These are phyloP conservation scores for Phytophthora melonis DNA, from an alignment of 352 stramenopile genomes.

Conservation along the genomic window DNA sequence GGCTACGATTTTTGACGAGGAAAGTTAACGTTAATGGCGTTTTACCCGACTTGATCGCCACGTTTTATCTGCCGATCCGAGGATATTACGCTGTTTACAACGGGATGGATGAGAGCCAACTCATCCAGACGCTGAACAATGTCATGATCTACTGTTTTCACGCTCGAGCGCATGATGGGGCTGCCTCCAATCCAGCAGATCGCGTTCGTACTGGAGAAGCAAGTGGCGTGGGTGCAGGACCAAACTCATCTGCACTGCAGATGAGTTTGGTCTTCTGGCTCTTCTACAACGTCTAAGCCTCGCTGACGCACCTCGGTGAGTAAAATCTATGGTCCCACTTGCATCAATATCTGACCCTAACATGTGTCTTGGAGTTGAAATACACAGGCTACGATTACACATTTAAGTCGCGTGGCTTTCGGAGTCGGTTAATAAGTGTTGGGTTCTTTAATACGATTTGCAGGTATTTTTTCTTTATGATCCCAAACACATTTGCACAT, in stretches of 20 bases:
- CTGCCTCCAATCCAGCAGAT: conserved; percentile 33
- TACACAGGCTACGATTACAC: conserved; percentile 23
- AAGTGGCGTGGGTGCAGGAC: conserved; percentile 30
- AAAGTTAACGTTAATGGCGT: too few species aligned
- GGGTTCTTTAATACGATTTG: too few species aligned
- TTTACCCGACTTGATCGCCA: conserved; percentile 1
- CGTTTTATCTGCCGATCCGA: conserved; percentile 23
- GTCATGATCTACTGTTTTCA: conserved; percentile 18
- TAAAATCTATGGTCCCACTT: not conserved
- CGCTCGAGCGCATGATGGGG: conserved; percentile 7
- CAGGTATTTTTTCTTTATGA: too few species aligned
- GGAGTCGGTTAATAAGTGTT: not conserved
- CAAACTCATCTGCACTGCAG: too few species aligned
- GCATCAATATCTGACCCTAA: not conserved
- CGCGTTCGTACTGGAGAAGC: conserved; percentile 45
- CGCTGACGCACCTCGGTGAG: conserved; percentile 5
- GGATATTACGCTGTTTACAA: conserved; percentile 20
- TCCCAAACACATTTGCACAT: conserved; percentile 34
- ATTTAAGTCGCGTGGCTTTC: conserved; percentile 13
- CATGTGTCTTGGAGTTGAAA: not conserved
- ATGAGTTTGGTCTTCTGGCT: conserved; percentile 45
- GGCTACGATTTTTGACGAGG: too few species aligned
- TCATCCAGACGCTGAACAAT: conserved; percentile 10
- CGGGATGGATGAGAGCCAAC: conserved; percentile 1
- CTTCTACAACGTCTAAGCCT: conserved; percentile 33